Evolutionary conservation across 2,329 filamentous ascomycete genomes (phyloP), one percentile per base, ranked within the genome.

Genomic region (Cordyceps pruinosa): DNA sequence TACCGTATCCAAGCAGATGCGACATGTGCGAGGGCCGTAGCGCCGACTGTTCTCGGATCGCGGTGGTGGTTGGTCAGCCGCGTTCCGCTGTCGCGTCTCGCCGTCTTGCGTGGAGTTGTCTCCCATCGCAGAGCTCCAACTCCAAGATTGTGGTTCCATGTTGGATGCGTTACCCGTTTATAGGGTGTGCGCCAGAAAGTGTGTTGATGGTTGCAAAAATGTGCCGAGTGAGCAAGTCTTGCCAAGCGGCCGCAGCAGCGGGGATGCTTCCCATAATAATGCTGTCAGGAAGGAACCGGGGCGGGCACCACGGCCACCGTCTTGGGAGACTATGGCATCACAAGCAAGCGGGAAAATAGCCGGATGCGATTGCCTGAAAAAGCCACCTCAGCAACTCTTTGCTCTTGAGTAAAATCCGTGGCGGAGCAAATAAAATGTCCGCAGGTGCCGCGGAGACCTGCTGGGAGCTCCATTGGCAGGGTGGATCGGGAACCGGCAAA

Each of bases 1-100:
- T 59, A 81, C 79, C 2, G 75, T 76, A 46, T 97, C 93, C 41
- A 96, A 78, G 69, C 93, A 97, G 62, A 97, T 97, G 58, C 93
- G 87, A 72, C 93, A 97, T 60, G 84, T 88, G 62, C 90, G 81
- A 26, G 88, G 80, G 37, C 83, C 81, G 70, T 89, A 93, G 60
- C 83, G 81, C 50, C 68, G 62, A n/a, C 48, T 34, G 37, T 57
- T 23, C 35, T 50, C 54, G 50, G 54, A 15, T 35, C 12, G 54
- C n/a, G 37, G 37, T 13, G 35, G 45, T 8, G 54, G 35, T 42
- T 35, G 35, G 19, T 56, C 53, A 37, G 35, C 21, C 6, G 45
- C 37, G 26, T 44, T 49, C 30, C 54, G 45, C 23, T 50, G 46
- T 35, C 54, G 56, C n/a, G 56, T 28, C 26, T 58, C 50, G 28